phyloP scores from a whole-genome alignment of 2,329 filamentous ascomycete genomes.

The Xylariales sp. region DNA sequence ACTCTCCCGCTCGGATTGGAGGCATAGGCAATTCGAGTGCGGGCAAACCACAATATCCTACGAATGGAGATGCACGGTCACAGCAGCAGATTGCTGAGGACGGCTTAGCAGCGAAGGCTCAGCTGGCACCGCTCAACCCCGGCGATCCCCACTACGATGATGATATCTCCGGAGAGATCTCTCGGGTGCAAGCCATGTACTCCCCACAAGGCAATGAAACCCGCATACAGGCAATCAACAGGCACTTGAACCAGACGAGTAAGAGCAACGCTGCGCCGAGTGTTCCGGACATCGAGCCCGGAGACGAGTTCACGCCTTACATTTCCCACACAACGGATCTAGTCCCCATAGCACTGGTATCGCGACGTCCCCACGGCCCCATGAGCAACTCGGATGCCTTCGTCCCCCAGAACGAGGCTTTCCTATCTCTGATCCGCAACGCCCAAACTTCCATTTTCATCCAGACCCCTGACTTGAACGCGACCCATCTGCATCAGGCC shows the following conservation, averaged over 20 bases:
- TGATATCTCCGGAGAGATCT: constrained; percentile 56
- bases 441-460: constrained; percentile 66
- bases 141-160: constrained; percentile 60
- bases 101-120: neutral
- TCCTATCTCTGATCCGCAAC: constrained; percentile 64
- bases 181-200: constrained; percentile 55
- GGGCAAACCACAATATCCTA: neutral
- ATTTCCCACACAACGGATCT: constrained; percentile 48
- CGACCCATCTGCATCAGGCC: constrained; percentile 60
- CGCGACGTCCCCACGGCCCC: constrained; percentile 61
- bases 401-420: constrained; percentile 73
- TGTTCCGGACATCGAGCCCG: constrained; percentile 48
- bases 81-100: neutral
- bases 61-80: neutral
- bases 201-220: constrained; percentile 46
- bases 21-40: constrained; percentile 11
- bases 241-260: constrained; percentile 61
- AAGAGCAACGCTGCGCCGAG: constrained; percentile 45
- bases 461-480: constrained; percentile 74
- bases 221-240: constrained; percentile 53
- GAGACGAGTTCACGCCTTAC: constrained; percentile 63
- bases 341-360: constrained; percentile 69
- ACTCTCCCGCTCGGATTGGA: constrained; percentile 40
- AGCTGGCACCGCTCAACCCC: constrained; percentile 48
- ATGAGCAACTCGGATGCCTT: constrained; percentile 56